phyloP scores from a whole-genome alignment of 805 yeast species.

The Hanseniaspora vineae region DNA sequence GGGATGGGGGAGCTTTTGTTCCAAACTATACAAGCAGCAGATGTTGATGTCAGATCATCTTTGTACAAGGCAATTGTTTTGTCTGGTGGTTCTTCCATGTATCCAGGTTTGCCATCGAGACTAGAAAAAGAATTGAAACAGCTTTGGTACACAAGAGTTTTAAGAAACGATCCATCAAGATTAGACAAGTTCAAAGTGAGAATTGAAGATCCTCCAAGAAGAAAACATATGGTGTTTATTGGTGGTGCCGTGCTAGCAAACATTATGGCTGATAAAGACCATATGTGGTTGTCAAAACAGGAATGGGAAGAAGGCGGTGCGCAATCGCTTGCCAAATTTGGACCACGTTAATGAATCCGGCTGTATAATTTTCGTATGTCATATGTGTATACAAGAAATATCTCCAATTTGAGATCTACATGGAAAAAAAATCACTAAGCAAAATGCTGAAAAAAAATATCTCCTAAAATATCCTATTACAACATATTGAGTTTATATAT shows the following conservation, averaged over 20 bases:
- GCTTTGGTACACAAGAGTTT: constrained; percentile 82
- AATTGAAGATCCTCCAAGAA: constrained; percentile 97
- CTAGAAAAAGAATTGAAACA: constrained; percentile 93
- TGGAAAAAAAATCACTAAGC: too few relatives aligned
- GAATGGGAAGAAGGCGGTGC: constrained; percentile 98
- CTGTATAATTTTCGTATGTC: too few relatives aligned
- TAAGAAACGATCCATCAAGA: constrained; percentile 76
- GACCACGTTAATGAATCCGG: constrained; percentile 54
- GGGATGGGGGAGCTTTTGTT: constrained; percentile 91
- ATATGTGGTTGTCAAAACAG: constrained; percentile 91
- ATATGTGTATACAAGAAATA: neutral
- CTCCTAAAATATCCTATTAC: too few relatives aligned
- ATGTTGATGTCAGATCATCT: constrained; percentile 81
- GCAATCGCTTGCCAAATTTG: constrained; percentile 70
- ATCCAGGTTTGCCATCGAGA: constrained; percentile 94
- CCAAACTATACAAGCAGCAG: constrained; percentile 89
- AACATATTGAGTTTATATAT: too few relatives aligned
- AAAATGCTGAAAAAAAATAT: too few relatives aligned
- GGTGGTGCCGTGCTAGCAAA: constrained; percentile 98
- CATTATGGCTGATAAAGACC: constrained; percentile 96
- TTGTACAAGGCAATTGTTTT: constrained; percentile 85
- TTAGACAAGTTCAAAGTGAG: constrained; percentile 86
- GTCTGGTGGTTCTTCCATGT: constrained; percentile 97
- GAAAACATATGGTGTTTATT: constrained; percentile 96
- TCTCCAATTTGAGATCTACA: neutral